phyloP scores from a whole-genome alignment of 176 grass and related monocot species.

The bread wheat (Triticum aestivum) region IWGSC_CS_RefSeq_v2.1 NC_057798.1:93274595-93275094 shows the following conservation, averaged over 20 bases:
- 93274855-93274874: conserved; percentile 48
- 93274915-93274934: conserved; percentile 33
- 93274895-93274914: conserved; percentile 47
- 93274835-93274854: conserved; percentile 19
- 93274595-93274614: conserved; percentile 19
- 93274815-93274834: conserved; percentile 38
- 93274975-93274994: neutral
- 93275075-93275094: conserved; percentile 1
- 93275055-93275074: neutral
- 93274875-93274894: conserved; percentile 59
- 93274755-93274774: conserved; percentile 40
- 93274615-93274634: neutral
- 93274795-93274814: conserved; percentile 24
- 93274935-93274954: conserved; percentile 58
- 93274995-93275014: conserved; percentile 5
- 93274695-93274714: neutral
- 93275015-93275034: neutral
- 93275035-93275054: neutral
- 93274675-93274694: neutral
- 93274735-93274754: conserved; percentile 3
- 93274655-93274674: neutral
- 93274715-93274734: neutral
- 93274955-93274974: neutral
- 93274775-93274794: conserved; percentile 39
- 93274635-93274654: neutral